Evolutionary conservation across 192 early-diverging fungal species (phyloP).

Genomic region (Coemansia sp.): DNA sequence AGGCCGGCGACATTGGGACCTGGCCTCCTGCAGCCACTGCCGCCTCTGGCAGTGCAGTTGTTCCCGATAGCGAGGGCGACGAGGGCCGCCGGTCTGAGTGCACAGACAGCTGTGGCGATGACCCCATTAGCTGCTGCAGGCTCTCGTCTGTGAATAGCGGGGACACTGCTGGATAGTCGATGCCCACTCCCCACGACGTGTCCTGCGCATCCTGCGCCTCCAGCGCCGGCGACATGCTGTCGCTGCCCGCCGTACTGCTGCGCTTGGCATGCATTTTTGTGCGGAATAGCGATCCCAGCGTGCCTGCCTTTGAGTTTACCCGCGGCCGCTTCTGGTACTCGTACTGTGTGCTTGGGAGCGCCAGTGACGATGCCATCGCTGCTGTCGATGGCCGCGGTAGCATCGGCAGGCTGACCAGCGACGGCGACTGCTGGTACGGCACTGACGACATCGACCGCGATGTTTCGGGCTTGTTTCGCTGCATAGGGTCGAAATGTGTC

Average conservation of each 20-base stretch:
- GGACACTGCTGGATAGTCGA: constrained; percentile 43
- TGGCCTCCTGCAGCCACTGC: not conserved
- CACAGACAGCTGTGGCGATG: constrained; percentile 26
- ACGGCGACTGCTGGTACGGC: constrained; percentile 49
- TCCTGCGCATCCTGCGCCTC: constrained; percentile 23
- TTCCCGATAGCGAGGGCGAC: constrained; percentile 4
- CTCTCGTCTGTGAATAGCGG: constrained; percentile 48
- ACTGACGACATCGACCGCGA: constrained; percentile 41
- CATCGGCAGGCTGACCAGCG: constrained; percentile 50
- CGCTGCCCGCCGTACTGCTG: constrained; percentile 36
- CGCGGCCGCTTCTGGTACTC: constrained; percentile 33
- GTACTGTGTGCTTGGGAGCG: constrained; percentile 7
- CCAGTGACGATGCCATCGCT: constrained; percentile 29
- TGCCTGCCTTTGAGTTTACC: constrained; percentile 41
- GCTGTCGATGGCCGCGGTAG: constrained; percentile 44
- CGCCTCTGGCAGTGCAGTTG: constrained; percentile 1
- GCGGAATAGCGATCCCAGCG: constrained; percentile 46
- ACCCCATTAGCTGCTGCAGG: constrained; percentile 45
- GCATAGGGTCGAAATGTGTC: constrained; percentile 15
- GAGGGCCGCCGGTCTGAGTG: constrained; percentile 7
- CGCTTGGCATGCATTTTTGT: constrained; percentile 33
- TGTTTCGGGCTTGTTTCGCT: constrained; percentile 44
- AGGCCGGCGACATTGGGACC: constrained; percentile 16
- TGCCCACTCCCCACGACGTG: constrained; percentile 27
- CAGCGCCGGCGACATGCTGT: constrained; percentile 27